Conservation (phyloP, 345 rosid species). For the Populus pruinosa region DNA sequence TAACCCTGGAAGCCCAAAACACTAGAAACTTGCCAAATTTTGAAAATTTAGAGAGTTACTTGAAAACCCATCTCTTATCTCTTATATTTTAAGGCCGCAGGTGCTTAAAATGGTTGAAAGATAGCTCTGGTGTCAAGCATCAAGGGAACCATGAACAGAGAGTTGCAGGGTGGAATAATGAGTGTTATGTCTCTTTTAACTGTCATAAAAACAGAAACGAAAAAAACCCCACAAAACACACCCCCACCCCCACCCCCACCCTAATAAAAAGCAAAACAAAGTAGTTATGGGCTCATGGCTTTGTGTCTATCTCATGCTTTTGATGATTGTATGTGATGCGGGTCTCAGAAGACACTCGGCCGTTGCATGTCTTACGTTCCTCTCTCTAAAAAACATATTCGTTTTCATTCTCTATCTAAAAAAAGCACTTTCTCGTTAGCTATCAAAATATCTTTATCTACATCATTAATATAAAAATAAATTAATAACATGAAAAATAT, state of each 20-base stretch:
- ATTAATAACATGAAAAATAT: no score
- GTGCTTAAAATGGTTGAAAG: conserved; percentile 43
- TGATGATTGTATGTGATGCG: conserved; percentile 40
- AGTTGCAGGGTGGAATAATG: conserved; percentile 25
- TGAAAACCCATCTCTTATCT: conserved; percentile 35
- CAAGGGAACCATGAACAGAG: conserved; percentile 53
- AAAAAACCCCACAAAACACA: not conserved
- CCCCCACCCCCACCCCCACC: not conserved
- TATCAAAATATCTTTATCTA: conserved; percentile 35
- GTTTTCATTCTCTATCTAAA: conserved; percentile 11
- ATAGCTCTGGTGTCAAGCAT: conserved; percentile 59
- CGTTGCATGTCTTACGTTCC: not conserved
- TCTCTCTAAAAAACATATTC: conserved; percentile 7
- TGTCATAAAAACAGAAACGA: not conserved
- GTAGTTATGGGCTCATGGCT: conserved; percentile 30
- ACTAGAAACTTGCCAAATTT: conserved; percentile 27
- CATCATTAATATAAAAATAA: no score
- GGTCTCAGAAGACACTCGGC: conserved; percentile 21
- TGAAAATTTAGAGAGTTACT: conserved; percentile 7
- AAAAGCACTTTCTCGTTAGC: conserved; percentile 14
- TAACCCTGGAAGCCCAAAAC: conserved; percentile 26
- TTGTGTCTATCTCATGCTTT: conserved; percentile 39
- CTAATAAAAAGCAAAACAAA: conserved; percentile 23
- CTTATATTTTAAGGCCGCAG: conserved; percentile 23
- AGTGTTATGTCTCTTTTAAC: conserved; percentile 24